A percentile compares a stretch with the other conserved stretches of the same genome.
Evolutionary conservation across 169 alveolate species (phyloP).

Genomic region (Cryptosporidium ryanae): DNA sequence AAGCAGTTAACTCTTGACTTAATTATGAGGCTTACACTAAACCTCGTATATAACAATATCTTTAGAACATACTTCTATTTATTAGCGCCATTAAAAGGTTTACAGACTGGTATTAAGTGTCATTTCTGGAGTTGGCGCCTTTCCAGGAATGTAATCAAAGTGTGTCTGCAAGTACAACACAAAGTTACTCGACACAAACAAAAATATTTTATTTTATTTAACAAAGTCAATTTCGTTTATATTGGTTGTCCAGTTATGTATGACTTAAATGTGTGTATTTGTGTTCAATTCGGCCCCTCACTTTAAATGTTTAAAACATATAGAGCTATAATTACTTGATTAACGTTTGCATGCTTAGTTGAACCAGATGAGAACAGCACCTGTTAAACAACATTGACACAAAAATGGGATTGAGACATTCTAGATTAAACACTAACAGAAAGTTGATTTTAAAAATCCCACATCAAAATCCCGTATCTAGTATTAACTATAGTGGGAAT

Average conservation of each 20-base stretch:
- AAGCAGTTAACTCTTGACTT: conserved; percentile 5
- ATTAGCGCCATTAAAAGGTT: conserved; percentile 1
- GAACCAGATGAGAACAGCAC: background rate
- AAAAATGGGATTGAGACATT: too few species aligned
- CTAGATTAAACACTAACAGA: background rate
- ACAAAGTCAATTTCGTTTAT: too few species aligned
- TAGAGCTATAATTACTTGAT: background rate
- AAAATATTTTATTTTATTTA: too few species aligned
- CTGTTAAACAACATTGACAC: background rate
- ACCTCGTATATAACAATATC: background rate
- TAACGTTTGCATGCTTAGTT: background rate
- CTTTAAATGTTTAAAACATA: background rate
- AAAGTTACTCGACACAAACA: too few species aligned
- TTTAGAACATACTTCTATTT: background rate
- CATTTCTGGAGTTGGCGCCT: conserved; percentile 8
- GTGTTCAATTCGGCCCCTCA: background rate
- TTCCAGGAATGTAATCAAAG: conserved; percentile 4
- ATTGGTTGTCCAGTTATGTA: background rate
- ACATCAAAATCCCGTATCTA: conserved; percentile 34
- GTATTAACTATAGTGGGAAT: conserved; percentile 20
- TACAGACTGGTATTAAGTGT: conserved; percentile 4
- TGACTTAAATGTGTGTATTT: background rate
- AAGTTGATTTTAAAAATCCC: conserved; percentile 13
- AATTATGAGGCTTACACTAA: background rate
- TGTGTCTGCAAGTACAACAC: too few species aligned